Conservation (phyloP, 164 flowering plant species). For the Dillenia suffruticosa region DNA sequence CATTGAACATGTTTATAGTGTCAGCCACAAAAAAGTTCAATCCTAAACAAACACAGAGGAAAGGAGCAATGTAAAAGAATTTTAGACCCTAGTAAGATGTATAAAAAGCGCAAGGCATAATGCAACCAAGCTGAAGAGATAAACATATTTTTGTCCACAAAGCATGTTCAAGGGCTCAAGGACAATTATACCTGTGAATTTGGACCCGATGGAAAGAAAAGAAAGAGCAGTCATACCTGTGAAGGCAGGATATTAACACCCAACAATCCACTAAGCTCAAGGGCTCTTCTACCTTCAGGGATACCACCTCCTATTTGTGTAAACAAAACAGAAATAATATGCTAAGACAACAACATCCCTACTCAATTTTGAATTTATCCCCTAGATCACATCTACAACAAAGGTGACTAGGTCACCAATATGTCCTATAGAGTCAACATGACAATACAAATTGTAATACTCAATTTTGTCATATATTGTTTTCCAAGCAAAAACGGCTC, state of each 20-base stretch:
- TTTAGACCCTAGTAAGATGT: not conserved
- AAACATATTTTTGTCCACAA: too few relatives aligned
- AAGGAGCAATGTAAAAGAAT: not conserved
- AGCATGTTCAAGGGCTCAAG: too few relatives aligned
- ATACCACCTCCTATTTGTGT: slow-evolving; percentile 66
- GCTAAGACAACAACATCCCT: too few relatives aligned
- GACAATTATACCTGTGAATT: not conserved
- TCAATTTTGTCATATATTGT: too few relatives aligned
- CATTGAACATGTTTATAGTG: slow-evolving; percentile 8
- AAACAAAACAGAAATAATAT: too few relatives aligned
- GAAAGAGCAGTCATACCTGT: slow-evolving; percentile 44
- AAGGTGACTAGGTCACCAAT: too few relatives aligned
- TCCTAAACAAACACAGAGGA: not conserved
- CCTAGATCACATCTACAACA: too few relatives aligned
- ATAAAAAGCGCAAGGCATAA: too few relatives aligned
- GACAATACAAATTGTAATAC: too few relatives aligned
- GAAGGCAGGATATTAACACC: slow-evolving; percentile 51
- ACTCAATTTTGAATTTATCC: too few relatives aligned
- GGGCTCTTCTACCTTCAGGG: slow-evolving; percentile 70
- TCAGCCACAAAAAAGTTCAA: not conserved
- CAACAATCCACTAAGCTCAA: slow-evolving; percentile 53
- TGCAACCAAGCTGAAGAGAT: too few relatives aligned
- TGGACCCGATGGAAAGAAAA: not conserved
- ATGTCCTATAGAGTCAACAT: too few relatives aligned
- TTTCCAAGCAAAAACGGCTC: slow-evolving; percentile 8